Base-by-base conservation (phyloP, 208 protist genomes). In the Trichomonas tenax region DNA sequence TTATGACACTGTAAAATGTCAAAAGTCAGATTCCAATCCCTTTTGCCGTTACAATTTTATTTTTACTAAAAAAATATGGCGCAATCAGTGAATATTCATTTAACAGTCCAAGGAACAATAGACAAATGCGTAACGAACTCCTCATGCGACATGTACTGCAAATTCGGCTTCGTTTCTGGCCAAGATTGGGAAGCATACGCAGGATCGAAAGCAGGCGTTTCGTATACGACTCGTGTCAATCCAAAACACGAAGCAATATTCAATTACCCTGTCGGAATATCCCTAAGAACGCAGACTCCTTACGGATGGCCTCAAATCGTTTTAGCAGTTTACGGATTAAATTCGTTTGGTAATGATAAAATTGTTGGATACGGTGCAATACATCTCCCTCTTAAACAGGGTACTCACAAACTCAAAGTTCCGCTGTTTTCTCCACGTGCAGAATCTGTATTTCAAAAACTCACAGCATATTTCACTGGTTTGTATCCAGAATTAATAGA, bases 261-360 rank as follows among this genome's bases (percentile, higher is more conserved):
- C 31, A 96, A 96, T 82, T 95, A 96, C 0, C 96, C 96, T 17
- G 45, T 96, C 31, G 49, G 96, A 81, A 41, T 95, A 38, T 96
- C 82, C 8, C 38, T 96, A 4, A 40, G 15, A 31, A 44, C 82
- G 38, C 45, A 38, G 17, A 96, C 38, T 15, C 96, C 96, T 34
- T 96, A 40, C 36, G 96, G 96, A 9, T 96, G 96, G 96, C 96
- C 96, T 41, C 58, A 96, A 49, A 93, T 96, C 9, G 84, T 96
- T 23, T 40, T 96, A 44, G 95, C 89, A 17, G 63, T 96, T 15
- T 96, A 96, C 36, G 96, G 96, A n/a, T 96, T 96, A 81, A 96
- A 96, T 82, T 58, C 11, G 9, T 96, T 96, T 49, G 96, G 96
- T 14, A 96, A 96, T 46, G 96, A 96, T 82, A 95, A 96, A 40